These are phyloP conservation scores for Nakazawaea populi DNA, from an alignment of 805 yeast genomes.

Conservation along the genomic window DNA sequence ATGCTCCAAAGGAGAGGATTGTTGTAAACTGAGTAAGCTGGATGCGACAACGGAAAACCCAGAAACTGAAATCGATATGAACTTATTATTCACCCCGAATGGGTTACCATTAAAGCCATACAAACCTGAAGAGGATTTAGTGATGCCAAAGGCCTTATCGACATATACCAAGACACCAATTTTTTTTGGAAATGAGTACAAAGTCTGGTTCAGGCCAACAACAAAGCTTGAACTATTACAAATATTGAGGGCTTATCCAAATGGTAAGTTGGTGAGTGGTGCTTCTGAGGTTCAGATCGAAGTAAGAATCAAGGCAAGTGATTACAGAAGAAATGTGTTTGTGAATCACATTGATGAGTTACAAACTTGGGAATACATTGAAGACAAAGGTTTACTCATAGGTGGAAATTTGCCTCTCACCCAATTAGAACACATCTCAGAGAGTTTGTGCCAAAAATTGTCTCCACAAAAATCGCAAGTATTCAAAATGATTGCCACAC, in stretches of 20 bases:
- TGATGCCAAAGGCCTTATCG: conserved; percentile 32
- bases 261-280: conserved; percentile 36
- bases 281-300: conserved; percentile 45
- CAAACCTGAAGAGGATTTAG: conserved; percentile 30
- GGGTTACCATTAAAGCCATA: conserved; percentile 35
- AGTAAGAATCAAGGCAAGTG: conserved; percentile 35
- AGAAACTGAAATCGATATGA: conserved; percentile 27
- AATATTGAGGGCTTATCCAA: conserved; percentile 27
- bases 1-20: conserved; percentile 2
- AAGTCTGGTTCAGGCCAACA: conserved; percentile 39
- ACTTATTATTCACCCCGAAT: conserved; percentile 29
- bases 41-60: conserved; percentile 18
- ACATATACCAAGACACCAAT: conserved; percentile 21
- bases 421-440: conserved; percentile 30
- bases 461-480: conserved; percentile 26
- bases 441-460: conserved; percentile 19
- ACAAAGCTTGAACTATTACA: conserved; percentile 30
- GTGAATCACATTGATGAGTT: conserved; percentile 39
- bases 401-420: conserved; percentile 38
- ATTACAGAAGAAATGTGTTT: conserved; percentile 32
- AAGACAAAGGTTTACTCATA: conserved; percentile 32
- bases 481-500: conserved; percentile 30
- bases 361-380: conserved; percentile 27
- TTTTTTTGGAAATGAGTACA: conserved; percentile 31
- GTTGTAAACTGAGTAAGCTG: conserved; percentile 10